Conservation (phyloP, 129 eudicot genomes). For the Flaveria robusta region DNA sequence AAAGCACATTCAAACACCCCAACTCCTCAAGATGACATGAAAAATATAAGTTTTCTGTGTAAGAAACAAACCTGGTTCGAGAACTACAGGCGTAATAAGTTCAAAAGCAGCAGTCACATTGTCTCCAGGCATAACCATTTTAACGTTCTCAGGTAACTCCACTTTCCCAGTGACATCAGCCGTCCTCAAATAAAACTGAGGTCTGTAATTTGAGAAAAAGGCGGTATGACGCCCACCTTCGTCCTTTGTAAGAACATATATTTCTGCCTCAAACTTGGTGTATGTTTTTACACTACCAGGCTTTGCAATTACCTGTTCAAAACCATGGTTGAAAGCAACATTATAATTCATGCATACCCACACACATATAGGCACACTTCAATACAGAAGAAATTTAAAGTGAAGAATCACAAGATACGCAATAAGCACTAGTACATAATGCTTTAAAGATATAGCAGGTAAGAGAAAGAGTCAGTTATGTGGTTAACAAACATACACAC, state of each 20-base stretch:
- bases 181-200: slow-evolving; percentile 87
- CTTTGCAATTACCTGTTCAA: slow-evolving; percentile 78
- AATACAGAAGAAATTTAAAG: too few species aligned
- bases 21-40: not conserved
- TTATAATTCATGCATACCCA: not conserved
- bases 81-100: slow-evolving; percentile 76
- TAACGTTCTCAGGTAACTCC: slow-evolving; percentile 83
- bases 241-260: slow-evolving; percentile 85
- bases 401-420: too few species aligned
- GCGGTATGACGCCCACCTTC: slow-evolving; percentile 99
- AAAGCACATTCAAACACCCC: not conserved
- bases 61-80: slow-evolving; percentile 62
- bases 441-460: not conserved
- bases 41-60: not conserved
- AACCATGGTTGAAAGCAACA: not conserved
- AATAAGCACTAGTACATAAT: not conserved
- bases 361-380: not conserved
- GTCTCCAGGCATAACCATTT: slow-evolving; percentile 99
- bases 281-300: slow-evolving; percentile 70
- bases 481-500: too few species aligned
- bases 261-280: slow-evolving; percentile 76
- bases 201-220: slow-evolving; percentile 79
- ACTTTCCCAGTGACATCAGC: slow-evolving; percentile 91
- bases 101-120: slow-evolving; percentile 88
- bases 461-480: not conserved